Percentiles rank a stretch among this genome's conserved stretches.
phyloP scores from a whole-genome alignment of 2,329 filamentous ascomycete species.

The Didymosphaeria variabile region DNA sequence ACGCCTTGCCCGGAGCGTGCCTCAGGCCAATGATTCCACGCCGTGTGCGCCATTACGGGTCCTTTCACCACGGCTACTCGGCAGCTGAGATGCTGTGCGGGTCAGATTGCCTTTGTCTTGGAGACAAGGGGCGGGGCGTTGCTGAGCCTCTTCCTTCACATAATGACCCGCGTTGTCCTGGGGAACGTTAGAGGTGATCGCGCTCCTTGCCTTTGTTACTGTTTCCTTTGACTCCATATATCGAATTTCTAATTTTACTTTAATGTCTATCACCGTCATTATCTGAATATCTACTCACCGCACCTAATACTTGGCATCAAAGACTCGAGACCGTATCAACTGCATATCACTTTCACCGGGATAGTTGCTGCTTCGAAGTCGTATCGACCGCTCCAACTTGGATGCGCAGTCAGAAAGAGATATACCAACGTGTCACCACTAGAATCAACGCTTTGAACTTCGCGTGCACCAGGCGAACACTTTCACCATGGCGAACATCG shows the following conservation, averaged over 20 bases:
- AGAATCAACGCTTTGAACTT: not conserved
- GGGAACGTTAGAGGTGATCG: not conserved
- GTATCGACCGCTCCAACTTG: not conserved
- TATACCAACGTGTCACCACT: not conserved
- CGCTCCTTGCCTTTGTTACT: not conserved
- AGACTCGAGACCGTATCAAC: not conserved
- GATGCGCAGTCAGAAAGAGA: not conserved
- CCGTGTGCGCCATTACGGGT: not conserved
- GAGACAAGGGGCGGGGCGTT: not conserved
- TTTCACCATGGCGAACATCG: not conserved
- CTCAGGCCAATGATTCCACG: not conserved
- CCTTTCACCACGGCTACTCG: not conserved
- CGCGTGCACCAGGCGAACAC: not conserved
- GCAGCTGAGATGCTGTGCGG: not conserved
- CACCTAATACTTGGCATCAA: not conserved
- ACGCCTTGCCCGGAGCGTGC: not conserved
- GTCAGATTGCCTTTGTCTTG: constrained; percentile 7
- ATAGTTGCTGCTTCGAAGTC: not conserved
- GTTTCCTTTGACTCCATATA: constrained; percentile 9
- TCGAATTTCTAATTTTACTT: not conserved
- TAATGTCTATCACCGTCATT: constrained; percentile 6
- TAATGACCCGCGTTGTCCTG: not conserved
- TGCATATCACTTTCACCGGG: not conserved
- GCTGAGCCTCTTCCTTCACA: constrained; percentile 9
- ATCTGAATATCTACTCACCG: not conserved